Percentiles rank a stretch among this genome's conserved stretches.
Evolutionary conservation across 768 basidiomycete genomes (phyloP).

Genomic region (Suillus weaverae): DNA sequence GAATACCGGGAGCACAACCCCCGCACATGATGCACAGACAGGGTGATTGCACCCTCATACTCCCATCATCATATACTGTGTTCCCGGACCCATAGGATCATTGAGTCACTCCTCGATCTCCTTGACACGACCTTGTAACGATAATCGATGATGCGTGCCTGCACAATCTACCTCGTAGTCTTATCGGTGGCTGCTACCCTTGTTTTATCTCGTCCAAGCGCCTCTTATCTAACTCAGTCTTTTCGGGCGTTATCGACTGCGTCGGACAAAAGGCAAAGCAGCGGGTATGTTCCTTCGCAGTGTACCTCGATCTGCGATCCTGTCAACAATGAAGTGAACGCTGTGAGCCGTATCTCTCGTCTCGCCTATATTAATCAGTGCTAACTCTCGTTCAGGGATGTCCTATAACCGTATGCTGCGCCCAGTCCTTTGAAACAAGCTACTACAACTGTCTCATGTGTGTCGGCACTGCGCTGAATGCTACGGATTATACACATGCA

Average conservation of each 20-base stretch:
- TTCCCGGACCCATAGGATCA: not conserved
- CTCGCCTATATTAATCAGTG: conserved; percentile 8
- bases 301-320: conserved; percentile 25
- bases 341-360: conserved; percentile 17
- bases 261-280: conserved; percentile 18
- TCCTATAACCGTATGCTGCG: conserved; percentile 38
- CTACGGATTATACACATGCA: conserved; percentile 26
- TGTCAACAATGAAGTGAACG: conserved; percentile 23
- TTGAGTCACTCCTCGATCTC: not conserved
- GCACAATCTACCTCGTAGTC: not conserved
- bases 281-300: conserved; percentile 20
- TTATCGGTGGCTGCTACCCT: conserved; percentile 10
- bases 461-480: conserved; percentile 28
- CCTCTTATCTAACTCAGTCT: conserved; percentile 7
- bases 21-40: not conserved
- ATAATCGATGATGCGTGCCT: conserved; percentile 19
- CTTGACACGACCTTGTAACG: not conserved
- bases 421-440: conserved; percentile 35
- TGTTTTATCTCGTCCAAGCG: conserved; percentile 8
- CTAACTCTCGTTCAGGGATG: conserved; percentile 23
- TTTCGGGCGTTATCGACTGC: conserved; percentile 4
- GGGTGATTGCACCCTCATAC: too few species aligned
- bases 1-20: too few species aligned
- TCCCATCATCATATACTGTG: not conserved
- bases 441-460: conserved; percentile 47